Percentiles rank a stretch among this genome's conserved stretches.
phyloP scores from a whole-genome alignment of 306 rosid genomes.

The Trifolium fragiferum region DNA sequence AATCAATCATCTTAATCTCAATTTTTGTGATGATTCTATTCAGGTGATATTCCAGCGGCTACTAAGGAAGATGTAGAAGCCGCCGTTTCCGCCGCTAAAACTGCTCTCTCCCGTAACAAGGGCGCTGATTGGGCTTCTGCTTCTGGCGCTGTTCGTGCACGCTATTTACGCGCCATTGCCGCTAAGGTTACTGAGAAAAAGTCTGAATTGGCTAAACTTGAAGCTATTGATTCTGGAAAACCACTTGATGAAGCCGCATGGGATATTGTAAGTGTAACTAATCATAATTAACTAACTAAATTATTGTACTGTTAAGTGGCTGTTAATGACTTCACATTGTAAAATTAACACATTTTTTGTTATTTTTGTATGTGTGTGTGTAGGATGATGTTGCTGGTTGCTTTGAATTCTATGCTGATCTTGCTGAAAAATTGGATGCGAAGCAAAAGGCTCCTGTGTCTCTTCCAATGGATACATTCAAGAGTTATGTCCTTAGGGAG shows the following conservation, averaged over 20 bases:
- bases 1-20: background rate
- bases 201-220: slow-evolving; percentile 64
- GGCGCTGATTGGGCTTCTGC: slow-evolving; percentile 87
- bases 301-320: background rate
- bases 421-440: slow-evolving; percentile 88
- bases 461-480: slow-evolving; percentile 88
- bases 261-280: slow-evolving; percentile 65
- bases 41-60: slow-evolving; percentile 87
- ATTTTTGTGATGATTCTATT: background rate
- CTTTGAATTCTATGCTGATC: slow-evolving; percentile 93
- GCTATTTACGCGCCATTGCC: slow-evolving; percentile 92
- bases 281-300: slow-evolving; percentile 40
- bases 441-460: slow-evolving; percentile 80
- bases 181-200: slow-evolving; percentile 77
- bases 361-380: background rate
- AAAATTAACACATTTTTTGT: background rate
- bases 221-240: slow-evolving; percentile 83
- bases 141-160: slow-evolving; percentile 80
- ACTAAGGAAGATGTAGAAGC: slow-evolving; percentile 88
- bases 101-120: slow-evolving; percentile 70
- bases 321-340: background rate
- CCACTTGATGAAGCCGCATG: slow-evolving; percentile 94
- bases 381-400: slow-evolving; percentile 99
- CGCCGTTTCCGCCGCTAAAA: slow-evolving; percentile 83
- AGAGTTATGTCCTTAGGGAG: slow-evolving; percentile 72